Evolutionary conservation across 805 yeast species (phyloP), one percentile per base, ranked within the genome.

Genomic region (Saturnispora kantuleensis): DNA sequence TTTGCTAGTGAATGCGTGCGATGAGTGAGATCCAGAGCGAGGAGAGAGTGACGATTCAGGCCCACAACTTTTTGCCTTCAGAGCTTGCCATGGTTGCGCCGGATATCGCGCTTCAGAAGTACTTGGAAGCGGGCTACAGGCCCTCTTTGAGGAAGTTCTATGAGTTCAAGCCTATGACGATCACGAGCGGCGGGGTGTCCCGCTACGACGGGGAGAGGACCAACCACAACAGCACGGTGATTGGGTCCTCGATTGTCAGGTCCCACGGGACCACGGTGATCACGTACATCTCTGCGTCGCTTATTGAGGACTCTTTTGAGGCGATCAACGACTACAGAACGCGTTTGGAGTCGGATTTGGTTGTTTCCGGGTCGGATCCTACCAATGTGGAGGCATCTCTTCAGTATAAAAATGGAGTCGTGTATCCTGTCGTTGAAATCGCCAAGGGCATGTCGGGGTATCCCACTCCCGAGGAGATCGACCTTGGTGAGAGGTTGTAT

Each of bases 381-480:
- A 45, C 39, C 8, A 33, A 44, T 18, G 17, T 46, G 5, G 51
- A 48, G 12, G 37, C 44, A 59, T 15, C 17, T 7, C 31, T 46
- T 32, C 33, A 46, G 7, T 39, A 42, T 39, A 49, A 55, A 1
- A 67, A 63, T 29, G 67, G 72, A 0, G 59, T 74, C 1, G 68
- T 85, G 0, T 84, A 75, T 57, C 90, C 95, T 0, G 77, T 81
- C 12, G 86, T 87, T 7, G 88, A 83, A 50, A 76, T 85, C 9
- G 75, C 79, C 46, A 67, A 88, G 44, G 95, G 95, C 29, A 69
- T 86, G 43, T 58, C 66, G 8, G 93, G 94, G 11, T 84, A 87
- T 1, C 95, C 95, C 28, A 77, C 89, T 1, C 84, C 80, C 53
- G 95, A 87, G 62, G 96, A 87, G 58, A 84, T 83, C 79, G 76